phyloP scores from a whole-genome alignment of 2,329 filamentous ascomycete genomes.

The Calonectria montana region DNA sequence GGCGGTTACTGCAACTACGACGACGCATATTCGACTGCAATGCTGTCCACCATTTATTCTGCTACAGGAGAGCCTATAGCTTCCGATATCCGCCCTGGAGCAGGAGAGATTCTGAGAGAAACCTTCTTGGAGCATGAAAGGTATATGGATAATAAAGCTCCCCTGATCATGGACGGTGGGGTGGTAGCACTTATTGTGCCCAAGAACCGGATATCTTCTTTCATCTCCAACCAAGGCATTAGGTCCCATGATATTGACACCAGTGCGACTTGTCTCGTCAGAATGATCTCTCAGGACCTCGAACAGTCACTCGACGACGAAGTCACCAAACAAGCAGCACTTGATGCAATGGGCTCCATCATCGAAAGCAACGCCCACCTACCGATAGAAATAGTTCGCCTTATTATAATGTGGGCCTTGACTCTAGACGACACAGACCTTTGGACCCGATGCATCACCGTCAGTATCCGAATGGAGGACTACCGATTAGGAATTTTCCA shows the following conservation, averaged over 20 bases:
- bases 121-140: neutral
- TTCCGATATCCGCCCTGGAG: neutral
- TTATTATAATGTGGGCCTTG: conserved; percentile 24
- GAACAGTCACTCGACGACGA: neutral
- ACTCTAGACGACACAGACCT: neutral
- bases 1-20: neutral
- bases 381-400: neutral
- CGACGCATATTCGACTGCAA: neutral
- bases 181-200: conserved; percentile 16
- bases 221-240: neutral
- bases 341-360: neutral
- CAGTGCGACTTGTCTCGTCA: neutral
- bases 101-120: conserved; percentile 13
- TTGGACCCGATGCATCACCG: neutral
- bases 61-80: neutral
- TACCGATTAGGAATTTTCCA: neutral
- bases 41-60: neutral
- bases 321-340: neutral
- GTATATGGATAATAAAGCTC: neutral
- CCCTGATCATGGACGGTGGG: neutral
- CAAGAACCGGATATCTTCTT: neutral
- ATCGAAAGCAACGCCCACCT: neutral
- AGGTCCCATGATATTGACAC: neutral
- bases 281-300: conserved; percentile 22
- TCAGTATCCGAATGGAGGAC: neutral